Base-by-base conservation (phyloP, 2,329 filamentous ascomycete species). In the Didymella pomorum region DNA sequence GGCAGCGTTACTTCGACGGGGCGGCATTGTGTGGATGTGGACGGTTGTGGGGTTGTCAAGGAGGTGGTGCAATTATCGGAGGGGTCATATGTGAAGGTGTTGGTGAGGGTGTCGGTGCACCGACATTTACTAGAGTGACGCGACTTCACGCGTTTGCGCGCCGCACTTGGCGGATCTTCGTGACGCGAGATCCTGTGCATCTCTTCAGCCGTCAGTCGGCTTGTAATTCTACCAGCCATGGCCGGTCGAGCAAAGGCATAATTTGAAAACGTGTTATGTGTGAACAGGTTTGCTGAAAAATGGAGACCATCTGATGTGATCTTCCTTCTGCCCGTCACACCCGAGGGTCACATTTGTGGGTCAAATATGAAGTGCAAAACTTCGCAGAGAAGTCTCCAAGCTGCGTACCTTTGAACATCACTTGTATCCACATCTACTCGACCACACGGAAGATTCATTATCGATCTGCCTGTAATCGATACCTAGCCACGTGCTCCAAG, bases 1-100 rank as follows among this genome's bases (percentile, higher is more conserved):
- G 52, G 76, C 76, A 64, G 76, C 76, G 64, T 80, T 82, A 67
- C 79, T 81, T 71, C 81, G 82, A 59, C 78, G 75, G n/a, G 78
- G 71, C 6, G 81, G 79, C 81, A 83, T 82, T 35, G 26, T 29
- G 43, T 33, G 25, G 28, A n/a, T 39, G 9, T 39, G 35, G 20
- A 14, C 6, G 18, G 26, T 45, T 45, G 42, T 46, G 55, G 29
- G 44, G 37, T 28, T 23, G 46, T 53, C 45, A 53, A 39, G 37
- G 31, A 52, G n/a, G 49, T 45, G 29, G 33, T 45, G 21, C 25
- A 39, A 47, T 56, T 44, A 44, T 55, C 31, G 48, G 57, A 41
- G 55, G 45, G 39, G 39, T 52, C 57, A 46, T 54, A 35, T 49
- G 55, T 63, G 59, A 51, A 59, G 58, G 53, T 61, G 56, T 53